These are phyloP conservation scores for Colletotrichum noveboracense DNA, from an alignment of 2,329 filamentous ascomycete genomes.

Conservation along the genomic window DNA sequence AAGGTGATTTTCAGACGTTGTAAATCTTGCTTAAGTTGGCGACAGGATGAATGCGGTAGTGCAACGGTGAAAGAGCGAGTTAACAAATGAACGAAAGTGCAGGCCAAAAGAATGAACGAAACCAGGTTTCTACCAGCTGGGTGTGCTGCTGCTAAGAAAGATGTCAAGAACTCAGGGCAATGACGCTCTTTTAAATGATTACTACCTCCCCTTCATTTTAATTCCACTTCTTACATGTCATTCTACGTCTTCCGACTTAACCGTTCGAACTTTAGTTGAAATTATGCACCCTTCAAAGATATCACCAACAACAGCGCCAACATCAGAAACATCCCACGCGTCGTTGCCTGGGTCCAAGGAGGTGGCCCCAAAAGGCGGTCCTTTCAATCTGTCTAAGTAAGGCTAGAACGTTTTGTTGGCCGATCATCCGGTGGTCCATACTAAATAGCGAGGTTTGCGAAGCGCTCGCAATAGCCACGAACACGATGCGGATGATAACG, in stretches of 20 bases:
- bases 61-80: background rate
- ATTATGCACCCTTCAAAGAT: background rate
- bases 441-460: background rate
- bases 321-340: background rate
- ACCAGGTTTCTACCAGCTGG: background rate
- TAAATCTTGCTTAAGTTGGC: rapidly evolving
- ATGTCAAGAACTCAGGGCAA: rapidly evolving
- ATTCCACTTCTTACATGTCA: background rate
- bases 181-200: background rate
- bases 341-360: background rate
- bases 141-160: background rate
- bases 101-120: background rate
- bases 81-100: background rate
- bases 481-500: rapidly evolving
- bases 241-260: background rate
- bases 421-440: background rate
- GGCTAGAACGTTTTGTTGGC: background rate
- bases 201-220: rapidly evolving
- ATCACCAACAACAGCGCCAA: background rate
- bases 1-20: background rate
- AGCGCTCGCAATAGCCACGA: background rate
- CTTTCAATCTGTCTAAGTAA: background rate
- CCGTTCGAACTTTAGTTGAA: background rate
- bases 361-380: background rate
- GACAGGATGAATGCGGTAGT: background rate